Base-by-base conservation (phyloP, 2,329 filamentous ascomycete genomes). In the Alternaria solani region DNA sequence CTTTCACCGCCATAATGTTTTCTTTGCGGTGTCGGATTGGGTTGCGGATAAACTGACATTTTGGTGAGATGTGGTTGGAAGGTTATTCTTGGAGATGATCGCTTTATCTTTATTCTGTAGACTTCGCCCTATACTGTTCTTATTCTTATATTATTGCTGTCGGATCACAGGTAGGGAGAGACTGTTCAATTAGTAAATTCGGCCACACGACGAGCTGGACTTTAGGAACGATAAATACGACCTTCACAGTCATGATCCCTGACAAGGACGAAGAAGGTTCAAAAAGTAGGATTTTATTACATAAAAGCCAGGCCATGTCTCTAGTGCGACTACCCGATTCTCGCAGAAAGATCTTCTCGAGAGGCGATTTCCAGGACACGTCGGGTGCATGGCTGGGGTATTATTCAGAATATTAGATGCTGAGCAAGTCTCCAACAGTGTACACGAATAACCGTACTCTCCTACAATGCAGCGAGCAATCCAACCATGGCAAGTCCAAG, bases 1-100 rank as follows among this genome's bases (percentile, higher is more conserved):
- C 51, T 76, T 75, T 46, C 62, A 74, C 44, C 44, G 75, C 4
- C 69, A 78, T 56, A 75, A 77, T 51, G 44, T 78, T n/a, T 75
- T 74, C 51, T 75, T 76, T 63, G 68, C 67, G 32, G 56, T 63
- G 1, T 71, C 72, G 16, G 74, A 77, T 57, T 70, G 68, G 69
- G 57, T 77, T 16, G 73, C 75, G 9, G 67, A 76, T 59, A 53
- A 54, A 30, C 38, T 63, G 51, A 60, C 52, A 12, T 65, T 62
- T 38, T 67, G 62, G 64, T 64, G 34, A 16, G 28, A 34, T 28
- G 18, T 9, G 23, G 4, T 48, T 1, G 34, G 4, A 16, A 34
- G 7, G 44, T 7, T 8, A 34, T 48, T 48, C n/a, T 34, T 48
- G 44, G 44, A 7, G 44, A 25, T 30, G 12, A 9, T 25, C 44